Conservation (phyloP, 805 yeast genomes). For the Yarrowia sp. region DNA sequence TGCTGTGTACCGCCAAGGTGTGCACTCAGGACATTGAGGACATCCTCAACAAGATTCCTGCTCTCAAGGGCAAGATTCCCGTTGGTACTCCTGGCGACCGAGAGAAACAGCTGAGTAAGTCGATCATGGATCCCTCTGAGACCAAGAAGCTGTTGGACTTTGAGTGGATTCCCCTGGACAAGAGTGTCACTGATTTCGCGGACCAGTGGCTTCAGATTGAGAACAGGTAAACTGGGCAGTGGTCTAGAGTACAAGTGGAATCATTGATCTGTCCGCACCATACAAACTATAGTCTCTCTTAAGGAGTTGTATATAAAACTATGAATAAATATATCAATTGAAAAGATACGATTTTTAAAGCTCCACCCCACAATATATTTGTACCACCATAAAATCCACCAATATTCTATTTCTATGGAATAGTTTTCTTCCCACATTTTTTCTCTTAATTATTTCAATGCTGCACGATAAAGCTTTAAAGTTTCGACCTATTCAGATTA, state of each 20-base stretch:
- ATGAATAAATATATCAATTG: too few relatives aligned
- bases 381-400: too few relatives aligned
- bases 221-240: too few relatives aligned
- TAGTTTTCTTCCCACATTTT: too few relatives aligned
- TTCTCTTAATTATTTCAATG: too few relatives aligned
- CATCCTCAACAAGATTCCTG: constrained; percentile 25
- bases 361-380: too few relatives aligned
- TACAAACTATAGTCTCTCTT: too few relatives aligned
- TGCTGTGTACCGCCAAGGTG: constrained; percentile 29
- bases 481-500: neutral
- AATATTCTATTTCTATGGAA: too few relatives aligned
- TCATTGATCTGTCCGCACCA: too few relatives aligned
- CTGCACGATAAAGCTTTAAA: neutral
- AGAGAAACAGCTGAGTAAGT: neutral
- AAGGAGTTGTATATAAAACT: too few relatives aligned
- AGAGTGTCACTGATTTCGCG: constrained; percentile 7
- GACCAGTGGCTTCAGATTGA: neutral
- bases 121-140: neutral
- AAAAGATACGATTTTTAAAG: too few relatives aligned
- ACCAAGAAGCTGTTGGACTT: neutral
- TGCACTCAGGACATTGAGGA: constrained; percentile 28
- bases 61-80: neutral
- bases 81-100: neutral
- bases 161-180: constrained; percentile 2
- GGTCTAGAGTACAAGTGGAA: too few relatives aligned